These are phyloP conservation scores for Heliamphora exappendiculata DNA, from an alignment of 148 eudicot species.

Conservation along the genomic window DNA sequence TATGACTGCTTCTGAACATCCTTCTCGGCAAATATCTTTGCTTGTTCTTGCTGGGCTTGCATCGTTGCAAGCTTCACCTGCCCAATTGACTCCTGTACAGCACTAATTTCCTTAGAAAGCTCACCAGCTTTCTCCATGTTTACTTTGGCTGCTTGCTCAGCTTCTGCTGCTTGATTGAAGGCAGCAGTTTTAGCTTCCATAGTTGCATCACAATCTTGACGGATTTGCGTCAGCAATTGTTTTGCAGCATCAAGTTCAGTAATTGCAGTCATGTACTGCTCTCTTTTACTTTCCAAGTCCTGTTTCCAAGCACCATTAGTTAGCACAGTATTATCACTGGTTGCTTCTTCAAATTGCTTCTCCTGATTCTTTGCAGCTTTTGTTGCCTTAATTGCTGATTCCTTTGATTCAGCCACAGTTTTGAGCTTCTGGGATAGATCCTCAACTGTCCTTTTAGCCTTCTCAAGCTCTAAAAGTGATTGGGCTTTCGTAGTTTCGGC, in stretches of 20 bases:
- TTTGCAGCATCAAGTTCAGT: conserved; percentile 61
- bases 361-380: conserved; percentile 47
- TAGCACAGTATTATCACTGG: conserved; percentile 13
- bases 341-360: conserved; percentile 47
- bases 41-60: conserved; percentile 48
- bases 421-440: conserved; percentile 53
- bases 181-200: conserved; percentile 50
- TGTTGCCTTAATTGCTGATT: conserved; percentile 45
- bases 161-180: conserved; percentile 45
- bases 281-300: conserved; percentile 42
- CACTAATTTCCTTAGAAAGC: conserved; percentile 48
- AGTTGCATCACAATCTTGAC: conserved; percentile 49
- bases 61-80: conserved; percentile 50
- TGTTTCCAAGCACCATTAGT: conserved; percentile 28
- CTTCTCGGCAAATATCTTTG: conserved; percentile 45
- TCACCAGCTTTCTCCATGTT: conserved; percentile 47
- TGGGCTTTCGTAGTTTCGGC: conserved; percentile 75
- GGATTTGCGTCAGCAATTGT: conserved; percentile 54
- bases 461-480: conserved; percentile 71
- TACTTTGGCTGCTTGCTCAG: conserved; percentile 43
- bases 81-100: conserved; percentile 51
- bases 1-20: conserved; percentile 39
- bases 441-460: conserved; percentile 55
- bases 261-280: conserved; percentile 34
- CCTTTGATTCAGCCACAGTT: conserved; percentile 46